A percentile compares a stretch with the other conserved stretches of the same genome.
phyloP scores from a whole-genome alignment of 2,329 filamentous ascomycete genomes.

The Pyricularia grisea region DNA sequence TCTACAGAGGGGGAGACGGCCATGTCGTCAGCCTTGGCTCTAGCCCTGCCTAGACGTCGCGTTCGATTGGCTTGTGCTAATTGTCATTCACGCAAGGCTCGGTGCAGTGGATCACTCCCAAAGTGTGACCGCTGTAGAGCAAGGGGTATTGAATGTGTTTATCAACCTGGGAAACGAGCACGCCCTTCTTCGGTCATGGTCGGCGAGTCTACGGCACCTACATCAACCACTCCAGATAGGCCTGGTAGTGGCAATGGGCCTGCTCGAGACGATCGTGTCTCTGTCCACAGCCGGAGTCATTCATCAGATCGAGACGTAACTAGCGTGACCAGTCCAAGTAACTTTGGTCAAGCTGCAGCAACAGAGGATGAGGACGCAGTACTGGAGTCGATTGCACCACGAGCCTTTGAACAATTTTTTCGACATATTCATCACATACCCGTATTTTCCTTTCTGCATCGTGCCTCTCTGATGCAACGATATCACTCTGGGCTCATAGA shows the following conservation, averaged over 20 bases:
- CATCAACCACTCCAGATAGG: conserved; percentile 1
- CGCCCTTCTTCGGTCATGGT: conserved; percentile 5
- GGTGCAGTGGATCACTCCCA: conserved; percentile 48
- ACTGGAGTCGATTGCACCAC: conserved; percentile 38
- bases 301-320: conserved; percentile 9
- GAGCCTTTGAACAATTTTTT: conserved; percentile 48
- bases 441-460: conserved; percentile 48
- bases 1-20: conserved; percentile 18
- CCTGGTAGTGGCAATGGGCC: neutral
- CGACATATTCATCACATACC: conserved; percentile 50
- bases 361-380: conserved; percentile 24
- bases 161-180: conserved; percentile 36
- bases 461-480: conserved; percentile 49
- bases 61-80: conserved; percentile 48
- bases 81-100: conserved; percentile 48
- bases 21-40: conserved; percentile 28
- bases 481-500: conserved; percentile 49
- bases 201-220: conserved; percentile 12
- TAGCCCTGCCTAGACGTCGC: conserved; percentile 40
- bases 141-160: conserved; percentile 46
- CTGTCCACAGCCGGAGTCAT: conserved; percentile 1
- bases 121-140: conserved; percentile 41
- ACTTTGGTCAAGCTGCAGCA: conserved; percentile 11
- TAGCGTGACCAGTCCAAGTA: conserved; percentile 14
- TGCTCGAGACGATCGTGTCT: neutral